Conservation (phyloP, 768 basidiomycete genomes). For the Cantharellus cinnabarinus region DNA sequence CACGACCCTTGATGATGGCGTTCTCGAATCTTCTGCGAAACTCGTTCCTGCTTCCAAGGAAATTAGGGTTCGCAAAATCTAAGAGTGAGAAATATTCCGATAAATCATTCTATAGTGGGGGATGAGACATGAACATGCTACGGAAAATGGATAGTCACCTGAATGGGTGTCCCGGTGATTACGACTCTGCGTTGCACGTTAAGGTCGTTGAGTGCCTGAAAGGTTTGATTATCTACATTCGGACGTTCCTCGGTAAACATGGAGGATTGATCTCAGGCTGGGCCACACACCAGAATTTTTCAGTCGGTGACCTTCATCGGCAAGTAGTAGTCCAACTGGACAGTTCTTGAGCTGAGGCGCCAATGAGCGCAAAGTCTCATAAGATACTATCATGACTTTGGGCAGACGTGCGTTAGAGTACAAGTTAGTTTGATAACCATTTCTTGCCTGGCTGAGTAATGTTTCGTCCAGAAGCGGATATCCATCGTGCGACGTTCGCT, state of each 20-base stretch:
- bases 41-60: constrained; percentile 68
- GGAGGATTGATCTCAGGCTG: constrained; percentile 1
- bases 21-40: constrained; percentile 94
- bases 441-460: constrained; percentile 71
- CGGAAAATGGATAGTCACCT: constrained; percentile 24
- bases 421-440: neutral
- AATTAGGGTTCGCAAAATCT: constrained; percentile 84
- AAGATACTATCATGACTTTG: constrained; percentile 94
- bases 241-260: constrained; percentile 3
- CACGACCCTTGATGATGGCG: constrained; percentile 73
- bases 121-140: neutral
- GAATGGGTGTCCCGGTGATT: constrained; percentile 83
- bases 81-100: constrained; percentile 88
- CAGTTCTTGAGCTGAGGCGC: constrained; percentile 56
- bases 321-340: constrained; percentile 77
- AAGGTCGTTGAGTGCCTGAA: constrained; percentile 59
- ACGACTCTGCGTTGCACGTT: constrained; percentile 84
- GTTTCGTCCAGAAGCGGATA: constrained; percentile 67
- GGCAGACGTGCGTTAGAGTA: neutral
- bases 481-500: constrained; percentile 71
- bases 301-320: constrained; percentile 90
- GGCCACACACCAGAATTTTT: constrained; percentile 69
- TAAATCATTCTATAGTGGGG: constrained; percentile 49
- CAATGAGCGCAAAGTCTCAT: constrained; percentile 79
- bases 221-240: constrained; percentile 61